These are phyloP conservation scores for Eutrema heterophyllum DNA, from an alignment of 345 rosid species.

Conservation along the genomic window DNA sequence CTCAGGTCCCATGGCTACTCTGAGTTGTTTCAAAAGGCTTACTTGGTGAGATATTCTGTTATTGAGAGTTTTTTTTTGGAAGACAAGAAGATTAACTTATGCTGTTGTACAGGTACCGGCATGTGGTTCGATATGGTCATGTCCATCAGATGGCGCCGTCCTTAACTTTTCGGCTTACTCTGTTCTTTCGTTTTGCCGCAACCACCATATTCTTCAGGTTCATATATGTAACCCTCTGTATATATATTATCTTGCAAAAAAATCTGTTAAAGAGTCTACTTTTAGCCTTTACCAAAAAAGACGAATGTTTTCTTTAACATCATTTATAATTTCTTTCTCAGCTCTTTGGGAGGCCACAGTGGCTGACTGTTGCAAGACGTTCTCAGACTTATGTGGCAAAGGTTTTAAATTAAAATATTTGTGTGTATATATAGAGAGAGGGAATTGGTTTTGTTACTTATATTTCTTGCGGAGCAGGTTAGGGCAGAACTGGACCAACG, in stretches of 20 bases:
- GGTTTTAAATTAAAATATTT: conserved; percentile 25
- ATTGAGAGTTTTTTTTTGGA: background rate
- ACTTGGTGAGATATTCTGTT: conserved; percentile 41
- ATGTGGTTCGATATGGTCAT: conserved; percentile 74
- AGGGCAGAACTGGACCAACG: conserved; percentile 46
- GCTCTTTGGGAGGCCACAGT: conserved; percentile 75
- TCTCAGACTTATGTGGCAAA: conserved; percentile 55
- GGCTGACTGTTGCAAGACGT: conserved; percentile 60
- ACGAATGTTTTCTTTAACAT: background rate
- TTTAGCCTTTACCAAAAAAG: background rate
- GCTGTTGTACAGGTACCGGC: conserved; percentile 48
- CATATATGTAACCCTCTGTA: too few species aligned
- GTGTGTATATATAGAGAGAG: background rate
- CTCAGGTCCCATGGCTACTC: conserved; percentile 56
- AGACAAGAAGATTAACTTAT: background rate
- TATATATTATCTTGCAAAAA: background rate
- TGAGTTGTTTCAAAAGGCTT: conserved; percentile 65
- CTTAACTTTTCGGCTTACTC: conserved; percentile 65
- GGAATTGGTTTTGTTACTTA: background rate
- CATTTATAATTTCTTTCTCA: conserved; percentile 14
- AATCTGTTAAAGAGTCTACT: background rate
- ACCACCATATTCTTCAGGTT: conserved; percentile 80
- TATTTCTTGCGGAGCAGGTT: conserved; percentile 34
- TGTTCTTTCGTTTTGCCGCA: conserved; percentile 62
- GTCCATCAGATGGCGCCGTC: conserved; percentile 54